Base-by-base conservation (phyloP, 2,329 filamentous ascomycete species). In the Pyrenochaeta sp. region DNA sequence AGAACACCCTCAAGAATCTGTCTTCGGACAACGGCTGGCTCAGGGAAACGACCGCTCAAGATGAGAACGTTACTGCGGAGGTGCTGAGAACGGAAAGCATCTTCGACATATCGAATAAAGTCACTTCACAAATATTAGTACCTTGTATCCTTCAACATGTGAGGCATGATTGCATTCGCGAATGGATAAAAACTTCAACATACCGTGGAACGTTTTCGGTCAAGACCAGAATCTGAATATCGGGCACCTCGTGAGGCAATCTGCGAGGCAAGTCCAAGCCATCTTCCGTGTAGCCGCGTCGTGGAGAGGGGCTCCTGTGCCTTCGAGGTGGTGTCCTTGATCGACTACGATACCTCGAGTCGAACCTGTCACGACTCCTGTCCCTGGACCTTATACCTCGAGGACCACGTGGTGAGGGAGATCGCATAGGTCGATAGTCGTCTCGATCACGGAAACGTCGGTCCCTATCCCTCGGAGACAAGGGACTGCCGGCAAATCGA, bases 1-100 rank as follows among this genome's bases (percentile, higher is more conserved):
- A 89, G 81, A 1, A 96, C 93, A 13, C 94, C 93, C 69, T 97
- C 92, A 8, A 92, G 76, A 24, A 95, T 89, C 66, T 96, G 90
- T 38, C 89, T 82, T 55, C 90, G 86, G 38, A 96, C 83, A n/a
- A 96, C 85, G 4, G 87, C 83, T 23, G 87, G 83, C 50, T 92
- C 85, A 13, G 88, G 83, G 31, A 95, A 83, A 15, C 88, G 84
- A 20, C 90, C 85, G 41, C 86, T 87, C 31, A 96, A 77, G 56
- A 88, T 87, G 72, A 96, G 86, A 14, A 91, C 85, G 60, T 95
- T 88, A 10, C 87, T 86, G 47, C 82, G 86, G 24, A 97, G 76
- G 2, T 85, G 85, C 41, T 86, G 85, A 22, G 81, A 79, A 44
- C 82, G 79, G 67, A 97, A 95, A 0, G 85, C 81, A 22, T 81